Evolutionary conservation across 768 basidiomycete genomes (phyloP).

Genomic region (Trametes cubensis): DNA sequence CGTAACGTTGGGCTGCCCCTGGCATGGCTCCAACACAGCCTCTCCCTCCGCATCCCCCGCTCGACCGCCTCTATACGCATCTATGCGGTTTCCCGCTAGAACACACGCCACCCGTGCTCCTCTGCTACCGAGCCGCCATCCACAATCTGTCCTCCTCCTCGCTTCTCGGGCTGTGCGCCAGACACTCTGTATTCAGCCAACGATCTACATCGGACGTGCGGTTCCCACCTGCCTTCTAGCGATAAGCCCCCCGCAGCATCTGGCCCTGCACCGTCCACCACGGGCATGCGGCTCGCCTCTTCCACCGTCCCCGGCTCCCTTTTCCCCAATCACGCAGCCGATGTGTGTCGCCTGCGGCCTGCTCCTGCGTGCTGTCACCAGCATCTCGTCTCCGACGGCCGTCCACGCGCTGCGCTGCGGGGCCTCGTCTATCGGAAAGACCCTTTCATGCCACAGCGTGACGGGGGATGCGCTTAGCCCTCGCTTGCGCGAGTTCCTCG

Average conservation of each 20-base stretch:
- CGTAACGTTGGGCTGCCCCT: neutral
- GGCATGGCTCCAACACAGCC: slow-evolving; percentile 15
- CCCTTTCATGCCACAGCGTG: neutral
- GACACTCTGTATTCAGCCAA: neutral
- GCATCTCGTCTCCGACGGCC: slow-evolving; percentile 4
- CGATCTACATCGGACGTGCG: slow-evolving; percentile 8
- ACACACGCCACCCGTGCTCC: neutral
- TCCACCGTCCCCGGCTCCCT: neutral
- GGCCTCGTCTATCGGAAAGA: neutral
- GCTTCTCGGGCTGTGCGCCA: slow-evolving; percentile 6
- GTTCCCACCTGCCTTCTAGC: slow-evolving; percentile 8
- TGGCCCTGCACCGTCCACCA: neutral
- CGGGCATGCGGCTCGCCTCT: neutral
- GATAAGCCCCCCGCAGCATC: slow-evolving; percentile 6
- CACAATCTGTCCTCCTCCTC: slow-evolving; percentile 4
- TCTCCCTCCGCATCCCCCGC: slow-evolving; percentile 2
- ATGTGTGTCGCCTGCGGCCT: no score
- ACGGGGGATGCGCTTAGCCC: neutral
- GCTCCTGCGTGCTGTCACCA: neutral
- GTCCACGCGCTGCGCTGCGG: neutral
- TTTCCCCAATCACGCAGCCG: neutral
- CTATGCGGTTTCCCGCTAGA: neutral
- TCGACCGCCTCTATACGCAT: neutral
- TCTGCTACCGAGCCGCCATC: neutral
- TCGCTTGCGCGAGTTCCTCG: neutral